Evolutionary conservation across 495 filamentous ascomycete species (phyloP).

Genomic region (Penicillium malachiteum): DNA sequence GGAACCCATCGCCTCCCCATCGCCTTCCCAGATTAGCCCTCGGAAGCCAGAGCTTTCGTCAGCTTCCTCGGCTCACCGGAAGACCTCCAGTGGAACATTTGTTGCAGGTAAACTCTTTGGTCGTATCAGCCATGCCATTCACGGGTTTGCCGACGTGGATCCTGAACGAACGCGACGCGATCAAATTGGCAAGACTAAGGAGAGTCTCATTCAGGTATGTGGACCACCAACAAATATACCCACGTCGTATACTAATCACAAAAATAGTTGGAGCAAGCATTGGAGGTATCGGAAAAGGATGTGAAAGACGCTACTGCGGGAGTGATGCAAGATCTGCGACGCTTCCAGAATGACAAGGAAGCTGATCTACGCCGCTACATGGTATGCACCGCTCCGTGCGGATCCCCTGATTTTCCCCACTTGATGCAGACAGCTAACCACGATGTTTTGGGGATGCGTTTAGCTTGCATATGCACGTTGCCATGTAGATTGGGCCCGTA

Average conservation of each 20-base stretch:
- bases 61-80: constrained; percentile 56
- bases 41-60: constrained; percentile 33
- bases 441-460: constrained; percentile 6
- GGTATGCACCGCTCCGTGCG: constrained; percentile 55
- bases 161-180: constrained; percentile 90
- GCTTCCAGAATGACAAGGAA: constrained; percentile 94
- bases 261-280: constrained; percentile 81
- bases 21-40: constrained; percentile 47
- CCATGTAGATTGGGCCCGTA: constrained; percentile 98
- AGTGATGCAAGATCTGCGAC: constrained; percentile 81
- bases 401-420: constrained; percentile 1
- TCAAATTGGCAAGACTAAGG: constrained; percentile 90
- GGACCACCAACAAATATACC: background rate
- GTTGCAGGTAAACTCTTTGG: constrained; percentile 94
- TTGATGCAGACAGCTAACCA: constrained; percentile 6
- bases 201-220: constrained; percentile 62
- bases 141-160: constrained; percentile 94
- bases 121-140: constrained; percentile 87
- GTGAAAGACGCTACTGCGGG: constrained; percentile 86
- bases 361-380: constrained; percentile 91
- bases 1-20: constrained; percentile 58
- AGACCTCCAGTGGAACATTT: constrained; percentile 73
- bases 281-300: constrained; percentile 81
- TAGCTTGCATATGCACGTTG: constrained; percentile 90
- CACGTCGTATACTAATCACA: constrained; percentile 5